Conservation (phyloP, 805 yeast genomes). For the Komagataella pastoris region DNA sequence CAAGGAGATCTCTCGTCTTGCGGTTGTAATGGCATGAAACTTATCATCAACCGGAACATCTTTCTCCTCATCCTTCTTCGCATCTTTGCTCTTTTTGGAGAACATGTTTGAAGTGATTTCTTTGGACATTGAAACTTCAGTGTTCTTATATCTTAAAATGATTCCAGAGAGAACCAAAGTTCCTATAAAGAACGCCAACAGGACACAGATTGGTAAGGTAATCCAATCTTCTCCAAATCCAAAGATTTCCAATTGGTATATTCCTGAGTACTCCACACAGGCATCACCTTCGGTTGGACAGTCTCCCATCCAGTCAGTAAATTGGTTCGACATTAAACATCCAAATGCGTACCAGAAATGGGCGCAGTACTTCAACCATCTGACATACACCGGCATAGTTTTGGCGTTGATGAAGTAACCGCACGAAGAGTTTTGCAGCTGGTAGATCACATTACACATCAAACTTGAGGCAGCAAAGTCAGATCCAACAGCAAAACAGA, state of each 20-base stretch:
- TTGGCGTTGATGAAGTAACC: slow-evolving; percentile 63
- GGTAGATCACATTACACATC: slow-evolving; percentile 38
- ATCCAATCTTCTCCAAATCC: slow-evolving; percentile 51
- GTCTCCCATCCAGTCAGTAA: slow-evolving; percentile 40
- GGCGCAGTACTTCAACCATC: slow-evolving; percentile 63
- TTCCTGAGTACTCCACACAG: slow-evolving; percentile 36
- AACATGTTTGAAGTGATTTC: slow-evolving; percentile 5
- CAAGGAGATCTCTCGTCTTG: background rate
- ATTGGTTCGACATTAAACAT: slow-evolving; percentile 44
- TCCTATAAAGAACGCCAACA: slow-evolving; percentile 39
- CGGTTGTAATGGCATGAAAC: background rate
- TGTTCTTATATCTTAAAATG: slow-evolving; percentile 27
- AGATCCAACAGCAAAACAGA: slow-evolving; percentile 33
- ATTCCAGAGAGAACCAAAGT: slow-evolving; percentile 28
- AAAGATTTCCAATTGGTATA: slow-evolving; percentile 30
- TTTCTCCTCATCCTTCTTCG: background rate
- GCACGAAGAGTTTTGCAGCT: slow-evolving; percentile 56
- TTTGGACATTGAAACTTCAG: slow-evolving; percentile 30
- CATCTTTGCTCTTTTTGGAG: background rate
- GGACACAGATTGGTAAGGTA: slow-evolving; percentile 38
- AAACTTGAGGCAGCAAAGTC: slow-evolving; percentile 43
- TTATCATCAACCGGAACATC: background rate
- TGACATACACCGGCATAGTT: slow-evolving; percentile 64
- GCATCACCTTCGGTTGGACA: slow-evolving; percentile 25
- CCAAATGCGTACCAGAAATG: slow-evolving; percentile 65